Conservation (phyloP, 2,329 filamentous ascomycete species). For the Penicillium glabrum region DNA sequence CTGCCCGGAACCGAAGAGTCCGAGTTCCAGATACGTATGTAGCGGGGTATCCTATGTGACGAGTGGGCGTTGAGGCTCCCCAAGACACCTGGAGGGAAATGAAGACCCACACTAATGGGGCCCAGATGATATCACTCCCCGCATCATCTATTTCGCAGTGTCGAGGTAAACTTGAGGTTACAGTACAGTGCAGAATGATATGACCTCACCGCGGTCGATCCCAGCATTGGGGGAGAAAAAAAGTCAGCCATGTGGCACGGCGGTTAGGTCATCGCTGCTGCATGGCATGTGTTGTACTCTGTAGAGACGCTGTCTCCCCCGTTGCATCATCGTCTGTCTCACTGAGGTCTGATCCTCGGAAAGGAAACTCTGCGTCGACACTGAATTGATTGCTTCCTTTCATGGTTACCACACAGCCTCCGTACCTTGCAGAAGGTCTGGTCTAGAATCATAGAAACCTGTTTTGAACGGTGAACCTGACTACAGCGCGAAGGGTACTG, state of each 20-base stretch:
- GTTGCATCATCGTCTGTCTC: neutral
- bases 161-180: neutral
- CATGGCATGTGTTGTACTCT: neutral
- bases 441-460: neutral
- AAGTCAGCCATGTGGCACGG: neutral
- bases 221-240: neutral
- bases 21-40: neutral
- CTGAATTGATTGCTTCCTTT: neutral
- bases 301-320: neutral
- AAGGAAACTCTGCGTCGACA: neutral
- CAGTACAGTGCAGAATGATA: neutral
- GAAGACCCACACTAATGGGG: neutral
- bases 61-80: neutral
- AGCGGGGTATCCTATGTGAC: neutral
- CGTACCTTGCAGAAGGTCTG: neutral
- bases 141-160: neutral
- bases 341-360: neutral
- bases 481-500: neutral
- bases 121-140: slow-evolving; percentile 1
- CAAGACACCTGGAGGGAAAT: neutral
- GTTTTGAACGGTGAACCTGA: neutral
- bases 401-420: neutral
- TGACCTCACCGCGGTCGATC: neutral
- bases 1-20: neutral
- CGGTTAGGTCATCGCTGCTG: neutral